Evolutionary conservation across 2,329 filamentous ascomycete genomes (phyloP).

Genomic region (Cladosporium sp.): DNA sequence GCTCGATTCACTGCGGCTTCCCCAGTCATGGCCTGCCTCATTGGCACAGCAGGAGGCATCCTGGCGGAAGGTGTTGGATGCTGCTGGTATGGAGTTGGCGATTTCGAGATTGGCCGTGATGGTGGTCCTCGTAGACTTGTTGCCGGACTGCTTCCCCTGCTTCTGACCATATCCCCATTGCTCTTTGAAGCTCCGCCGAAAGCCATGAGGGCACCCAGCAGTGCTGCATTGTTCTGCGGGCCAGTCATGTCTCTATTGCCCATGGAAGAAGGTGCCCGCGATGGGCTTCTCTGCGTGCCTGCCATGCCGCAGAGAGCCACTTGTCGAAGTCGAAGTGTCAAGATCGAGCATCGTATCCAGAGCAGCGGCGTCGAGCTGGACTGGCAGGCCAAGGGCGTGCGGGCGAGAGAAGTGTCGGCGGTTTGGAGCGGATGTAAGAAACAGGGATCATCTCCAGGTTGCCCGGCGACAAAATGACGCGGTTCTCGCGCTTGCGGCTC

Average conservation of each 20-base stretch:
- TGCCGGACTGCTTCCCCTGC: conserved; percentile 14
- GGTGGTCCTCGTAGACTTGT: conserved; percentile 19
- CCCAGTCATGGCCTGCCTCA: not conserved
- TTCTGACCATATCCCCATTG: conserved; percentile 20
- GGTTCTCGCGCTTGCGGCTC: too few species aligned
- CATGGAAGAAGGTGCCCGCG: conserved; percentile 6
- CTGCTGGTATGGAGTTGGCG: conserved; percentile 16
- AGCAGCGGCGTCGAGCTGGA: not conserved
- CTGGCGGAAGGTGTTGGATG: not conserved
- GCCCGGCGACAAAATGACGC: too few species aligned
- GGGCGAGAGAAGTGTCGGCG: not conserved
- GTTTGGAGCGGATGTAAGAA: not conserved
- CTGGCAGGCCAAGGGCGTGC: not conserved
- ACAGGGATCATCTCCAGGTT: too few species aligned
- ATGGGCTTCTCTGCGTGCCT: conserved; percentile 11
- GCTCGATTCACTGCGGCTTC: not conserved
- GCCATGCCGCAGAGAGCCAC: conserved; percentile 10
- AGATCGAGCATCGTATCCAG: not conserved
- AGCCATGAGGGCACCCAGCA: conserved; percentile 46
- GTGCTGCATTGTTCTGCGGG: conserved; percentile 37
- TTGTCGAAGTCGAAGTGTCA: not conserved
- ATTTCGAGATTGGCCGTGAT: conserved; percentile 2
- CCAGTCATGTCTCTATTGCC: conserved; percentile 9
- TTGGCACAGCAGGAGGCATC: conserved; percentile 2
- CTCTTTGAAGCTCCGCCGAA: conserved; percentile 43